Base-by-base conservation (phyloP, 2,329 filamentous ascomycete species). In the Calonectria henricotiae region DNA sequence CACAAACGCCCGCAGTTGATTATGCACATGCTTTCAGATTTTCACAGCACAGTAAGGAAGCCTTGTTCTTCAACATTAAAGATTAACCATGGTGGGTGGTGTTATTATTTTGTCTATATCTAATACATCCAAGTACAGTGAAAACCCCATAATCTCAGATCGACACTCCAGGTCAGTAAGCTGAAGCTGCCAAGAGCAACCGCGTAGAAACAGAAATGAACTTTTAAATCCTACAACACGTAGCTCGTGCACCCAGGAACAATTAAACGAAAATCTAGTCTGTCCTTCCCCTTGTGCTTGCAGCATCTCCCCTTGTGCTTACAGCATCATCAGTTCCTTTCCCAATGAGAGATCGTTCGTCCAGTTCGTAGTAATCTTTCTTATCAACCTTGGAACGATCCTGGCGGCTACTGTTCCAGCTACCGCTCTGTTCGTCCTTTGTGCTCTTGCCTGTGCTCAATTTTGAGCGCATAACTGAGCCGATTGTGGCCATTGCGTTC, bases 401-500 rank as follows among this genome's bases (percentile, higher is more conserved):
- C 7, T 65, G 63, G 6, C 68, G 73, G 11, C 73, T 75, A 0
- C 65, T 55, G 23, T 41, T 43, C 73, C 73, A 75, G 66, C 69
- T 75, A 13, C 69, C 43, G 23, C 66, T 68, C 41, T 75, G 54
- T 9, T 72, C 64, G 5, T 62, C 71, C 4, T 74, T 72, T 20
- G 55, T 74, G 8, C 49, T 58, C 17, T 47, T 46, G 13, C 54
- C 27, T 12, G 69, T 67, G 58, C 64, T 74, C 64, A 75, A 58
- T 25, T 72, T 75, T 17, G 51, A 58, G 51, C 51, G 32, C 5
- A 58, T 58, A 6, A 69, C 62, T 6, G 71, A 58, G 20, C 51
- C 71, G 54, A 75, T 75, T 6, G 73, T 75, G 66, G 66, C 47
- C 71, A 75, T 70, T 6, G 73, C 73, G 44, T 75, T 74, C 9